phyloP scores from a whole-genome alignment of 441 rosid genomes.

The Isatis lusitanica region DNA sequence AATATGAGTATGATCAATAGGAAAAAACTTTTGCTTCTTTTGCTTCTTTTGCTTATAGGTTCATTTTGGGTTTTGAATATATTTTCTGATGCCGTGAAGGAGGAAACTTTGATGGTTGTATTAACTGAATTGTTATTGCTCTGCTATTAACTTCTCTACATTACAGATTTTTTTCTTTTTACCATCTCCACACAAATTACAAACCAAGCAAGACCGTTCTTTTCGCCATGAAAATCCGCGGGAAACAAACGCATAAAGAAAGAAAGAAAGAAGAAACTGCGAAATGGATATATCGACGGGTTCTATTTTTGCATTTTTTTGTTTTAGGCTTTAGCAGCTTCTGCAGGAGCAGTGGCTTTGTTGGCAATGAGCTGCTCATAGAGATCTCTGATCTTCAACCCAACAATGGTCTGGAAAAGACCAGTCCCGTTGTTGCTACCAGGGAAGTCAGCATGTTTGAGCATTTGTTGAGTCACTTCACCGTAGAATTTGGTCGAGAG shows the following conservation, averaged over 20 bases:
- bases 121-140: slow-evolving; percentile 27
- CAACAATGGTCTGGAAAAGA: slow-evolving; percentile 90
- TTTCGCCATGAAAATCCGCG: slow-evolving; percentile 36
- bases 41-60: background rate
- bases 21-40: background rate
- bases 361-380: slow-evolving; percentile 65
- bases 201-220: slow-evolving; percentile 26
- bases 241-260: background rate
- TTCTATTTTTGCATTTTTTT: background rate
- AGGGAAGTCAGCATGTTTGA: slow-evolving; percentile 91
- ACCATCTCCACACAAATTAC: slow-evolving; percentile 37
- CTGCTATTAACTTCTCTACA: slow-evolving; percentile 35
- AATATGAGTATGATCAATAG: slow-evolving; percentile 6
- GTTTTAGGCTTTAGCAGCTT: slow-evolving; percentile 56
- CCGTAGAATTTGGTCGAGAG: slow-evolving; percentile 93
- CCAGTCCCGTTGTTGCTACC: slow-evolving; percentile 98
- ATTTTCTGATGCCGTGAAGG: background rate
- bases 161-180: slow-evolving; percentile 15
- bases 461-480: slow-evolving; percentile 95
- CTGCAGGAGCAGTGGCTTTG: slow-evolving; percentile 54
- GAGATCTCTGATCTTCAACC: slow-evolving; percentile 91
- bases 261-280: slow-evolving; percentile 20
- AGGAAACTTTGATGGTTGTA: slow-evolving; percentile 7
- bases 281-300: slow-evolving; percentile 26
- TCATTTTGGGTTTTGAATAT: background rate